A percentile compares a stretch with the other conserved stretches of the same genome.
These are phyloP conservation scores for Mycena crocata DNA, from an alignment of 768 basidiomycete species.

Conservation along the genomic window DNA sequence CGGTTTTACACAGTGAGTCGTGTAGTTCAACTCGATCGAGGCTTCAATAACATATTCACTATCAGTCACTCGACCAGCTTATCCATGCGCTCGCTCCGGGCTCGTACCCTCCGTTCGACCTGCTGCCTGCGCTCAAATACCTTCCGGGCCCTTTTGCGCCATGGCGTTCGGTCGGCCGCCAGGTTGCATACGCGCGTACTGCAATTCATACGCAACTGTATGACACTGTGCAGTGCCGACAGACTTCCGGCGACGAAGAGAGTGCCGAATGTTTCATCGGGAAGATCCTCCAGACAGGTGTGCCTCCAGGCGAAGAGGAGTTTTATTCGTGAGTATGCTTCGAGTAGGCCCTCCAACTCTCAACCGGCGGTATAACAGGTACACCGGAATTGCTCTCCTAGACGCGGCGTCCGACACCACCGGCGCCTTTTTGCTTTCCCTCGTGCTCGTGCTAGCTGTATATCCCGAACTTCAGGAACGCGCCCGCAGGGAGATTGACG, in stretches of 20 bases:
- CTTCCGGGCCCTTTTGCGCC: conserved; percentile 9
- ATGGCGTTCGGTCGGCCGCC: background rate
- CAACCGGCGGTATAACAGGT: background rate
- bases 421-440: conserved; percentile 5
- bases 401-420: conserved; percentile 10
- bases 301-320: background rate
- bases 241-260: conserved; percentile 11
- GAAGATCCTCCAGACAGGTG: background rate
- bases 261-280: conserved; percentile 5
- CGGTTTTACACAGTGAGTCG: background rate
- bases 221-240: background rate
- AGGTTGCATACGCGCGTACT: background rate
- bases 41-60: background rate
- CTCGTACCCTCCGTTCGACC: conserved; percentile 2
- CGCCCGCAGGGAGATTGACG: conserved; percentile 8
- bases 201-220: background rate
- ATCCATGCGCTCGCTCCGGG: background rate
- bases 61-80: conserved; percentile 3
- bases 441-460: background rate
- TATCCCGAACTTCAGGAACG: conserved; percentile 11
- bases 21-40: too few species aligned
- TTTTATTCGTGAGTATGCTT: conserved; percentile 1
- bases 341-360: too few species aligned
- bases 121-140: conserved; percentile 10
- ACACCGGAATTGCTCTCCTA: conserved; percentile 4